Evolutionary conservation across 495 filamentous ascomycete species (phyloP).

Genomic region (Parathielavia appendiculata): DNA sequence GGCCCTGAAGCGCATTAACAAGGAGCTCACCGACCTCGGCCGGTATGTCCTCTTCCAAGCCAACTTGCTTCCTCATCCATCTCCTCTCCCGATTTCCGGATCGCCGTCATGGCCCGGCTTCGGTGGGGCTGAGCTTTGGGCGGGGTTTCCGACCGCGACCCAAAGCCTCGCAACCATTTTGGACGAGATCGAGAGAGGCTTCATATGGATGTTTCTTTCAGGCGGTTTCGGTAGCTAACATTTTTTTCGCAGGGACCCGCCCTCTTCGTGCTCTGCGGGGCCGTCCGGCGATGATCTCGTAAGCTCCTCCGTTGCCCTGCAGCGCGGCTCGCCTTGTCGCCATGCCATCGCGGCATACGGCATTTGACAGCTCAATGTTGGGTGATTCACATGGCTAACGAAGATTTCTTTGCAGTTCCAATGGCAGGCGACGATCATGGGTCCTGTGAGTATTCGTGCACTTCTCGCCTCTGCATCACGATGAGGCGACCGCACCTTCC

Average conservation of each 20-base stretch:
- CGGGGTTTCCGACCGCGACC: constrained; percentile 18
- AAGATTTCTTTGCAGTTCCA: constrained; percentile 65
- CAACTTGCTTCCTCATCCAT: constrained; percentile 5
- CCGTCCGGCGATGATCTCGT: constrained; percentile 97
- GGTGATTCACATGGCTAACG: constrained; percentile 28
- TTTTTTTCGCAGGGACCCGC: constrained; percentile 69
- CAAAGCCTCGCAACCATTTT: background rate
- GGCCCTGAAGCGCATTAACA: constrained; percentile 99
- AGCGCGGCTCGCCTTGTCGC: constrained; percentile 9
- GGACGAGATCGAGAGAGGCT: background rate
- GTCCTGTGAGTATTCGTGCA: constrained; percentile 70
- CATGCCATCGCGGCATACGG: constrained; percentile 1
- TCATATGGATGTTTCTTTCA: background rate
- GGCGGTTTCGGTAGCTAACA: constrained; percentile 37
- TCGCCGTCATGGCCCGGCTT: constrained; percentile 24
- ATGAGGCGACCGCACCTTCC: background rate
- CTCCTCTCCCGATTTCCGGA: constrained; percentile 2
- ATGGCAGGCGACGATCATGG: constrained; percentile 99
- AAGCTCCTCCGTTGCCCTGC: constrained; percentile 37
- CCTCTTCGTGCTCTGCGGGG: constrained; percentile 96
- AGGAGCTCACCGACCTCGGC: constrained; percentile 98
- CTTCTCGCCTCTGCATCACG: constrained; percentile 6
- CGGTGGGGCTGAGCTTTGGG: constrained; percentile 25
- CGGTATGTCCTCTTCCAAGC: constrained; percentile 60
- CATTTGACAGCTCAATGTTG: background rate